Conservation (phyloP, 2,329 filamentous ascomycete species). For the Aspergillus fumigatiaffinis region DNA sequence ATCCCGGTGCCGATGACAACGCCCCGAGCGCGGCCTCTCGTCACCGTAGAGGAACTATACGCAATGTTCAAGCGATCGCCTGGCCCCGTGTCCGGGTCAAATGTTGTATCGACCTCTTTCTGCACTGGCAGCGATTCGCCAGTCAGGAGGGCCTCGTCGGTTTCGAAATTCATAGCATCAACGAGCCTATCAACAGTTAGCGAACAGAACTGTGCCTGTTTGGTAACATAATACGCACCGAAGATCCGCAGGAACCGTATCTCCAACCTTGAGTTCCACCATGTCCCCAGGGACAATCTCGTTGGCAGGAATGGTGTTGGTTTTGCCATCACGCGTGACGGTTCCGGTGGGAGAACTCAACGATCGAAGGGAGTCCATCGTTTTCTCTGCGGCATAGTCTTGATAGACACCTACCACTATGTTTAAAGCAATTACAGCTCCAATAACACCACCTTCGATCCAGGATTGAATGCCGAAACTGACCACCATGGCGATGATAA, state of each 20-base stretch:
- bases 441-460: conserved; percentile 58
- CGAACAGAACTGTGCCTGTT: background rate
- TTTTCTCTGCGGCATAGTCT: conserved; percentile 60
- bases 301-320: conserved; percentile 50
- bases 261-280: conserved; percentile 53
- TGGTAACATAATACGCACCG: conserved; percentile 39
- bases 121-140: conserved; percentile 60
- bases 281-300: conserved; percentile 64
- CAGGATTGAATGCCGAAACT: conserved; percentile 55
- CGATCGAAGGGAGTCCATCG: conserved; percentile 56
- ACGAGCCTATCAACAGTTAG: conserved; percentile 45
- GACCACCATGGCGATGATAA: conserved; percentile 70
- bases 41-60: conserved; percentile 60
- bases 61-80: conserved; percentile 60
- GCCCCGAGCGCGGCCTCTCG: conserved; percentile 56
- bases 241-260: conserved; percentile 60
- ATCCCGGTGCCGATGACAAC: conserved; percentile 61
- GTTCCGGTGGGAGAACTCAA: conserved; percentile 56
- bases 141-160: conserved; percentile 64
- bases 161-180: conserved; percentile 68
- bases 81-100: conserved; percentile 51
- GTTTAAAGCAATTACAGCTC: conserved; percentile 56
- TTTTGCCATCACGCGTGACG: conserved; percentile 56
- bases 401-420: conserved; percentile 59
- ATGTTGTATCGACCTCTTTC: conserved; percentile 46